These are phyloP conservation scores for Ajuga chamaepitys DNA, from an alignment of 257 asterid genomes.

Conservation along the genomic window DNA sequence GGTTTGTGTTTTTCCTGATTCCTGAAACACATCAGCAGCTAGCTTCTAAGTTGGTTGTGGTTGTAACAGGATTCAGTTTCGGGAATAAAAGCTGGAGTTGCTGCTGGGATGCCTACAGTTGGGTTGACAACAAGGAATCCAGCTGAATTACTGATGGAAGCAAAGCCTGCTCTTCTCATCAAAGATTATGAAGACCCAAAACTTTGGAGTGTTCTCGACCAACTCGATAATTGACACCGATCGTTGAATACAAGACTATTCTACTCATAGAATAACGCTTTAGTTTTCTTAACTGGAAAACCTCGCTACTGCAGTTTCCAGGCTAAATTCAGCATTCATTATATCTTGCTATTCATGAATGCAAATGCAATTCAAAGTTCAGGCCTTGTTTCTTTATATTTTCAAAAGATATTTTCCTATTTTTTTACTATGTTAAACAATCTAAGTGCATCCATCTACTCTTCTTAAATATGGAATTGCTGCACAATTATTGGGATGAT, in stretches of 20 bases:
- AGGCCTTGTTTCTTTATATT: too few species aligned
- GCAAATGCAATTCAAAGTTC: too few species aligned
- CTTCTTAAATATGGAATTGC: too few species aligned
- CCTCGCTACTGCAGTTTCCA: background rate
- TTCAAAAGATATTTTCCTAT: too few species aligned
- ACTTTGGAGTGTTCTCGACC: conserved; percentile 70
- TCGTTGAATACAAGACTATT: background rate
- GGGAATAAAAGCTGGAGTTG: conserved; percentile 94
- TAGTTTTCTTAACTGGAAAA: background rate
- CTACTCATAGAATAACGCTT: background rate
- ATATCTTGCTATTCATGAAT: background rate
- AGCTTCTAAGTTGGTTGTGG: background rate
- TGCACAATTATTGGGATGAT: too few species aligned
- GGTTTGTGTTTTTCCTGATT: conserved; percentile 33
- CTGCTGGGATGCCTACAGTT: conserved; percentile 78
- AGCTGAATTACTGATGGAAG: conserved; percentile 49
- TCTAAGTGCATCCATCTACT: too few species aligned
- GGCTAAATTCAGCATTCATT: background rate
- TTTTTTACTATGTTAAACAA: too few species aligned
- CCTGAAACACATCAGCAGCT: too few species aligned
- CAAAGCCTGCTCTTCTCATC: conserved; percentile 79
- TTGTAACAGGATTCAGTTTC: conserved; percentile 75
- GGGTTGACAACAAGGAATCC: conserved; percentile 88
- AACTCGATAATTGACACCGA: conserved; percentile 38
- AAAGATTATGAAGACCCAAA: conserved; percentile 82